These are phyloP conservation scores for Avena eriantha DNA, from an alignment of 176 grass and related monocot species.

Conservation along the genomic window DNA sequence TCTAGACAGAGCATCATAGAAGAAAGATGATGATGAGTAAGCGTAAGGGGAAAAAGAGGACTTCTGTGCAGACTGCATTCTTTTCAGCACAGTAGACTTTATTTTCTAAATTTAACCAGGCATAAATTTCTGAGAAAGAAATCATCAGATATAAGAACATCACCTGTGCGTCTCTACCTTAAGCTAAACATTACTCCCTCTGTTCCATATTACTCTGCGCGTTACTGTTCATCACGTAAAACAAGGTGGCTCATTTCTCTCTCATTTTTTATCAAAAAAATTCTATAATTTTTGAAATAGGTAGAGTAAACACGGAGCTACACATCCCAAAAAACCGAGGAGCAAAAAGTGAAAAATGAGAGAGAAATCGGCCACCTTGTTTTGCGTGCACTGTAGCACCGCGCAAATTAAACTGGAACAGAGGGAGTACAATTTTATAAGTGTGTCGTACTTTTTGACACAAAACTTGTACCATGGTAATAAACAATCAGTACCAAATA, in stretches of 20 bases:
- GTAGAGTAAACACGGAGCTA: too few species aligned
- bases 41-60: conserved; percentile 8
- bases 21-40: background rate
- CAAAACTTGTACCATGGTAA: background rate
- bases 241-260: too few species aligned
- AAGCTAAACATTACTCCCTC: background rate
- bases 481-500: conserved; percentile 28
- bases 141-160: background rate
- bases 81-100: conserved; percentile 1
- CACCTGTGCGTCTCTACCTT: conserved; percentile 9
- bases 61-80: conserved; percentile 20
- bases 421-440: background rate
- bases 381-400: too few species aligned
- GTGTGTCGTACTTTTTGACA: background rate
- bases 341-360: too few species aligned
- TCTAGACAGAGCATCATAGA: conserved; percentile 39
- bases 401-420: too few species aligned
- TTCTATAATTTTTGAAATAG: too few species aligned
- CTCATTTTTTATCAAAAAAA: too few species aligned
- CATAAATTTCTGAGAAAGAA: conserved; percentile 11
- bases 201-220: too few species aligned
- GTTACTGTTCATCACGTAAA: too few species aligned
- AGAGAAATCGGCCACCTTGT: too few species aligned
- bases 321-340: too few species aligned
- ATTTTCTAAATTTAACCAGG: conserved; percentile 20